Conservation (phyloP, 495 filamentous ascomycete species). For the Bacidia rubella region DNA sequence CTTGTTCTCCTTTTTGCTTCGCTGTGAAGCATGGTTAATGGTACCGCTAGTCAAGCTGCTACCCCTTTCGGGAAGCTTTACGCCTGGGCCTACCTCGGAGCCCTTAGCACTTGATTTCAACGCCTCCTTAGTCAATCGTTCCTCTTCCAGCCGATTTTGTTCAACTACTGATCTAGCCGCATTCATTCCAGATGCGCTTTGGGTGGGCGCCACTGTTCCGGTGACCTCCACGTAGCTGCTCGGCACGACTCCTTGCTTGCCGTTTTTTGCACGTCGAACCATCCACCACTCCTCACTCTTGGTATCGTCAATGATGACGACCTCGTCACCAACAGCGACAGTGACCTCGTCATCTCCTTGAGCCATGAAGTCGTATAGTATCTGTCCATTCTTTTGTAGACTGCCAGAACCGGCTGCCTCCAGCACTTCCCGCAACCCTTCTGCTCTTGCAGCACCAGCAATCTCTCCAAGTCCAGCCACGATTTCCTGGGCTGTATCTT, state of each 20-base stretch:
- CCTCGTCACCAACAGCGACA: conserved; percentile 78
- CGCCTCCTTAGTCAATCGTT: conserved; percentile 63
- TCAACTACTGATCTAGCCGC: conserved; percentile 61
- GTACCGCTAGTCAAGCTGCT: conserved; percentile 48
- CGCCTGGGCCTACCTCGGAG: conserved; percentile 65
- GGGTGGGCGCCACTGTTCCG: conserved; percentile 38
- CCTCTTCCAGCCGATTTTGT: conserved; percentile 74
- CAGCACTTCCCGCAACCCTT: conserved; percentile 76
- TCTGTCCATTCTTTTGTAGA: conserved; percentile 64
- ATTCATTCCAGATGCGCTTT: conserved; percentile 41
- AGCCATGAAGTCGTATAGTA: conserved; percentile 92
- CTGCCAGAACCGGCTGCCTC: conserved; percentile 51
- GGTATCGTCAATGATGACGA: conserved; percentile 74
- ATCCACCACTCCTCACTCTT: conserved; percentile 98
- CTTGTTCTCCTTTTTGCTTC: conserved; percentile 54
- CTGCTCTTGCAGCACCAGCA: conserved; percentile 66
- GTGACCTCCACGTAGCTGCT: conserved; percentile 88
- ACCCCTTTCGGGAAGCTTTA: conserved; percentile 52
- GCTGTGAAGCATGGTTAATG: conserved; percentile 54
- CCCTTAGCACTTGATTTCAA: conserved; percentile 41
- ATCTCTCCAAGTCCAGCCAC: conserved; percentile 78
- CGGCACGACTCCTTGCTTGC: conserved; percentile 93
- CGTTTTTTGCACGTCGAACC: conserved; percentile 78
- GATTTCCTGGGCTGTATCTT: conserved; percentile 92
- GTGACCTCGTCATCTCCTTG: conserved; percentile 96